Evolutionary conservation across 2,329 filamentous ascomycete species (phyloP).

Genomic region (Hypoxylon sp.): DNA sequence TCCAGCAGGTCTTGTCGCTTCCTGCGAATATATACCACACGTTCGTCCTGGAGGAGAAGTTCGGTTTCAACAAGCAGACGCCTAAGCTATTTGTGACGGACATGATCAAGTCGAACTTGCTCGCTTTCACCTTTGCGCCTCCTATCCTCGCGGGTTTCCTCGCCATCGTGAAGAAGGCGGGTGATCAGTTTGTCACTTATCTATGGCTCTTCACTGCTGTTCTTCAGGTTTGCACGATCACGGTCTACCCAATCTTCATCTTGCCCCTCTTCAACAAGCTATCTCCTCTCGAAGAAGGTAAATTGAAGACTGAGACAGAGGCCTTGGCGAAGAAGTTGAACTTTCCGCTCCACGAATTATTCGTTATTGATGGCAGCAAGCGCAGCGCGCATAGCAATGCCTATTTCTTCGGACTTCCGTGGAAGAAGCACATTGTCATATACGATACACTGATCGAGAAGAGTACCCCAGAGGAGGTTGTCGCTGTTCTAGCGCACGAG

Average conservation of each 20-base stretch:
- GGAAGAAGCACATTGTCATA: conserved; percentile 99
- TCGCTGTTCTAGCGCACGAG: conserved; percentile 95
- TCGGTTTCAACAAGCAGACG: conserved; percentile 99
- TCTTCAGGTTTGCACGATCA: conserved; percentile 94
- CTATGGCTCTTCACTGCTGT: conserved; percentile 93
- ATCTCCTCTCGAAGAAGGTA: conserved; percentile 88
- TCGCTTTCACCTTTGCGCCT: conserved; percentile 83
- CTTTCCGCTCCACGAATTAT: conserved; percentile 92
- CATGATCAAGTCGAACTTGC: conserved; percentile 89
- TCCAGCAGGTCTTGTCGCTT: conserved; percentile 83
- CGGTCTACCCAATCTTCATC: conserved; percentile 94
- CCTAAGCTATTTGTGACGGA: conserved; percentile 89
- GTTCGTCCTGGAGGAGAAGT: conserved; percentile 96
- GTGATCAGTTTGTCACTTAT: conserved; percentile 97
- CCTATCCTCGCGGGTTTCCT: conserved; percentile 94
- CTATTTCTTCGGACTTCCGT: conserved; percentile 97
- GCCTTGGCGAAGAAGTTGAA: conserved; percentile 84
- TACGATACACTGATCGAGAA: conserved; percentile 98
- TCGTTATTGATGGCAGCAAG: conserved; percentile 95
- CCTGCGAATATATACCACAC: conserved; percentile 92
- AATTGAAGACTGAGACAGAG: conserved; percentile 91
- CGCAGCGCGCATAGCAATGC: conserved; percentile 90
- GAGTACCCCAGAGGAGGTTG: conserved; percentile 90
- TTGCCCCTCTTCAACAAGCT: conserved; percentile 98
- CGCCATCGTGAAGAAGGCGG: conserved; percentile 93